Evolutionary conservation across 441 rosid species (phyloP).

Genomic region (Pelargonium australe): DNA sequence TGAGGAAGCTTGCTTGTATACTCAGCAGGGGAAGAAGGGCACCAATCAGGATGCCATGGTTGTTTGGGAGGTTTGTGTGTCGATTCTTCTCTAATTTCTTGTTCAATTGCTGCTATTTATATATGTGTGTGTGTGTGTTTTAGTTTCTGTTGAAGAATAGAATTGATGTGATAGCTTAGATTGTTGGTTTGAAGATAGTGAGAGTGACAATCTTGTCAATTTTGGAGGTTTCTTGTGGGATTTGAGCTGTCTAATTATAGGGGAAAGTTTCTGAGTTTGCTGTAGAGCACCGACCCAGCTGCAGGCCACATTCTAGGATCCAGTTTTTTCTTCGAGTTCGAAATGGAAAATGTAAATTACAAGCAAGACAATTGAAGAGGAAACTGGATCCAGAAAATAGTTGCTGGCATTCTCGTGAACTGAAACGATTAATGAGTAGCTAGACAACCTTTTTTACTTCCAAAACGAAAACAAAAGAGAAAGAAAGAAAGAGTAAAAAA

Average conservation of each 20-base stretch:
- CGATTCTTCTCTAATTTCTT: background rate
- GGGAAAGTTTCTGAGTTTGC: background rate
- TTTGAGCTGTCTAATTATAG: background rate
- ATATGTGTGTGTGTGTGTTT: background rate
- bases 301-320: background rate
- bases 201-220: background rate
- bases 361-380: background rate
- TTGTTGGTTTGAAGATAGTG: background rate
- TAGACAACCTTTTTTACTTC: background rate
- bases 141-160: background rate
- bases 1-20: slow-evolving; percentile 49
- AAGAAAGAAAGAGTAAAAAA: background rate
- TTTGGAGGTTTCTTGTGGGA: background rate
- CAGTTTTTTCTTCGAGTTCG: background rate
- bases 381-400: slow-evolving; percentile 1
- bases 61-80: slow-evolving; percentile 53
- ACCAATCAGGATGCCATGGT: slow-evolving; percentile 75
- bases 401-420: background rate
- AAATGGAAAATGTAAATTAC: background rate
- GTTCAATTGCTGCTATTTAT: slow-evolving; percentile 3
- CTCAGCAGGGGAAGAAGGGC: slow-evolving; percentile 75
- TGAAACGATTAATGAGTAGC: background rate
- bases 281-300: no score
- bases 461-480: background rate
- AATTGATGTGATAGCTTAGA: background rate